These are phyloP conservation scores for Ascosphaera pollenicola DNA, from an alignment of 2,329 filamentous ascomycete species.

Conservation along the genomic window DNA sequence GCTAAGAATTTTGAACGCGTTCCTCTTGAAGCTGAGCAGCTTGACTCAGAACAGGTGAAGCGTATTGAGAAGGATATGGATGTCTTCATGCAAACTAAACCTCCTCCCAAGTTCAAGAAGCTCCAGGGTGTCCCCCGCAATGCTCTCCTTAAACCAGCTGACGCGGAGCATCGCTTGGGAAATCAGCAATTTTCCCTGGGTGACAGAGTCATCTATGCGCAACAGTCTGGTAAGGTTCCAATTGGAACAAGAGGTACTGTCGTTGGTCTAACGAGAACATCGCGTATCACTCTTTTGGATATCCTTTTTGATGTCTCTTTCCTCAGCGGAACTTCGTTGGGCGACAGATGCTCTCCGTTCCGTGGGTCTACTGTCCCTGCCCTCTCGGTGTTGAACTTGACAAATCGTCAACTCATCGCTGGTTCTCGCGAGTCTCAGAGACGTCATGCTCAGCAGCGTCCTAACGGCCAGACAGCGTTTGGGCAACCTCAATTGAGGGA, in stretches of 20 bases:
- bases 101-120: conserved; percentile 39
- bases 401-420: conserved; percentile 57
- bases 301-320: conserved; percentile 87
- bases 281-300: conserved; percentile 63
- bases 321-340: conserved; percentile 88
- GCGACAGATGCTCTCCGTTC: conserved; percentile 79
- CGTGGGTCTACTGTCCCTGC: conserved; percentile 77
- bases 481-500: conserved; percentile 36
- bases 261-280: conserved; percentile 77
- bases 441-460: conserved; percentile 29
- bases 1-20: conserved; percentile 85
- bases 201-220: conserved; percentile 80
- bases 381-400: conserved; percentile 74
- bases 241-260: conserved; percentile 83
- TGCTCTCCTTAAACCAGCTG: conserved; percentile 75
- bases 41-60: conserved; percentile 77
- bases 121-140: conserved; percentile 65
- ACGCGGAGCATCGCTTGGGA: conserved; percentile 81
- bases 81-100: conserved; percentile 28
- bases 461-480: conserved; percentile 29
- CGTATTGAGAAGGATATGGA: conserved; percentile 60
- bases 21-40: conserved; percentile 87
- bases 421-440: conserved; percentile 19
- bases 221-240: conserved; percentile 82
- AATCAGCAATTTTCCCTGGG: conserved; percentile 68